Evolutionary conservation across 1,284 basidiomycete species (phyloP).

Genomic region (Serendipita sp.): DNA sequence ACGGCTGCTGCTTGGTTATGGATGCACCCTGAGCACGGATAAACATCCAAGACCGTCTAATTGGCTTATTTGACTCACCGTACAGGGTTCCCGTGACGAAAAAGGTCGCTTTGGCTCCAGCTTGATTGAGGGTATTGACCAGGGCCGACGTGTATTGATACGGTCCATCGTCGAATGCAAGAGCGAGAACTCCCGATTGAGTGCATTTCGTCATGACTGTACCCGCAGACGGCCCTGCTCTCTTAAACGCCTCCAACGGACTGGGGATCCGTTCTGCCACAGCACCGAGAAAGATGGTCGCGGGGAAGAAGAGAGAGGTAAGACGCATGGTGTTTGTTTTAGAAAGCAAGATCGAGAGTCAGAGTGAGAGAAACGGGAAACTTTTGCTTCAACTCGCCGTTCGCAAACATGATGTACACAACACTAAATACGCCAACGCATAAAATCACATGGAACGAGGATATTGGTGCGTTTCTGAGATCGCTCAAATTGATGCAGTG

Average conservation of each 20-base stretch:
- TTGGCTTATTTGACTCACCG: not conserved
- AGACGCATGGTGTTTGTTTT: not conserved
- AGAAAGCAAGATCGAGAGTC: no score
- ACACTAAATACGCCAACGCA: no score
- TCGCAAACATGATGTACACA: no score
- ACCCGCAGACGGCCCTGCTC: not conserved
- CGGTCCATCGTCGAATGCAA: constrained; percentile 7
- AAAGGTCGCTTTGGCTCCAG: constrained; percentile 6
- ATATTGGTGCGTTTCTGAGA: no score
- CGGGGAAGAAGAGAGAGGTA: not conserved
- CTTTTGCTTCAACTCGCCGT: no score
- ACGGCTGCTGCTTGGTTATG: not conserved
- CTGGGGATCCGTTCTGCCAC: not conserved
- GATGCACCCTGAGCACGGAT: not conserved
- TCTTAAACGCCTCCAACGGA: not conserved
- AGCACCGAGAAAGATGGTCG: not conserved
- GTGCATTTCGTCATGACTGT: not conserved
- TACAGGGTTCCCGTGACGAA: constrained; percentile 7
- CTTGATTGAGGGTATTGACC: not conserved
- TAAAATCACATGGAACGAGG: no score
- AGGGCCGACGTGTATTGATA: not conserved
- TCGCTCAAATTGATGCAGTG: no score
- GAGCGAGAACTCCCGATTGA: not conserved
- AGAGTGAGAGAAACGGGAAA: no score
- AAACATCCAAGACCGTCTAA: not conserved